These are phyloP conservation scores for Sphaerulina vaccinii DNA, from an alignment of 2,329 filamentous ascomycete species.

Conservation along the genomic window DNA sequence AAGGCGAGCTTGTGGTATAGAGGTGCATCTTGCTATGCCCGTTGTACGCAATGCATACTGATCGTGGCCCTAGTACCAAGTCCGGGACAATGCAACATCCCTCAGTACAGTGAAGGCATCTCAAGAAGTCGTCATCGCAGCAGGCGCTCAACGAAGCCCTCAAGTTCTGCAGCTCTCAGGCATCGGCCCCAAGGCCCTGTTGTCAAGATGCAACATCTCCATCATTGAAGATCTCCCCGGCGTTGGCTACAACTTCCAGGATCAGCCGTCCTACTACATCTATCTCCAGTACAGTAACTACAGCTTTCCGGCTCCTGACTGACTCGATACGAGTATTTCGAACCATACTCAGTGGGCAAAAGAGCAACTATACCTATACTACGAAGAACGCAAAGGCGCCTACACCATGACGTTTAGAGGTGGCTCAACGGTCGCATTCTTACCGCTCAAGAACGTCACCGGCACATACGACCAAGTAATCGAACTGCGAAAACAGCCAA, in stretches of 20 bases:
- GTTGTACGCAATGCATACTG: too few relatives aligned
- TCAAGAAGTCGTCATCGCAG: slow-evolving; percentile 27
- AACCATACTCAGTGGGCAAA: slow-evolving; percentile 7
- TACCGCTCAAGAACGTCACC: slow-evolving; percentile 28
- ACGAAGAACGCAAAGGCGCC: slow-evolving; percentile 30
- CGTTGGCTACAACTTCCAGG: slow-evolving; percentile 63
- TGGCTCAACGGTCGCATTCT: slow-evolving; percentile 24
- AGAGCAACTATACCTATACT: slow-evolving; percentile 13
- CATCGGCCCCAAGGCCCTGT: slow-evolving; percentile 55
- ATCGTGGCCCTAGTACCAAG: too few relatives aligned
- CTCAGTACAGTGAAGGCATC: too few relatives aligned
- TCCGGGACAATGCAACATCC: too few relatives aligned
- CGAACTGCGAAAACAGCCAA: too few relatives aligned
- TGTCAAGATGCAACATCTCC: slow-evolving; percentile 53
- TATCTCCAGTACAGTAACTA: slow-evolving; percentile 7
- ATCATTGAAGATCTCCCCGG: slow-evolving; percentile 57
- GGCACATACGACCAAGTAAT: slow-evolving; percentile 19
- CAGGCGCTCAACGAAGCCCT: slow-evolving; percentile 60
- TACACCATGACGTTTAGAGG: slow-evolving; percentile 26
- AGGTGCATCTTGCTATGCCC: too few relatives aligned
- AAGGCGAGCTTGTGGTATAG: too few relatives aligned
- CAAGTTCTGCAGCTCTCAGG: slow-evolving; percentile 64
- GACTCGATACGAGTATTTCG: neutral
- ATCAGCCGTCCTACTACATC: slow-evolving; percentile 43
- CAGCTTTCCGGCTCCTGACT: slow-evolving; percentile 13